Base-by-base conservation (phyloP, 108 stramenopile genomes). In the Bacterosira constricta region DNA sequence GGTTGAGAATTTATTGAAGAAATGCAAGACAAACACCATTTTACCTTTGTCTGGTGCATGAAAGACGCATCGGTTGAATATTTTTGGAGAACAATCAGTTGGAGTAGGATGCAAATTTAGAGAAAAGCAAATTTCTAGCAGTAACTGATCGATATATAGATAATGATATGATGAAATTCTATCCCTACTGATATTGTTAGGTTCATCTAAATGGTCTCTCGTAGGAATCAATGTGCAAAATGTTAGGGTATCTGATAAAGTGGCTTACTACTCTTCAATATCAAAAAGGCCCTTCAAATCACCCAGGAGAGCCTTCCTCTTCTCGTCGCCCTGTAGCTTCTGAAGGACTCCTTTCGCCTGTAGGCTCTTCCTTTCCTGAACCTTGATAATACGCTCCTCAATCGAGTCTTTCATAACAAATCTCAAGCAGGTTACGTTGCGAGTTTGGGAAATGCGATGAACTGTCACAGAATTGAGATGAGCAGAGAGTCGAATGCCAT, bases 381-480 rank as follows among this genome's bases (percentile, higher is more conserved):
- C 38, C 15, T 56, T 3, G 41, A 84, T 45, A 50, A 87, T 75
- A 10, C 81, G 59, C 41, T 84, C 81, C 46, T 87, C 86, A 55
- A 87, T 74, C 0, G 77, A 74, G 7, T 62, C 74, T 47, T 59
- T 60, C 81, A 84, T 84, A 26, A 84, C 65, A 47, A 88, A 85
- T 25, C 81, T 52, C 6, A 45, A 30, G 10, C 81, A 75, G 29
- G 53, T 53, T 10, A 88, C 86, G 6, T 62, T 41, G 1, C 84
- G 74, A 9, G 55, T 79, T 39, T 88, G 86, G 6, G 72, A 69
- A 23, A 88, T 75, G 0, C 86, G 74, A 46, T 88, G 86, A 25
- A 84, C n/a, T n/a, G n/a, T n/a, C n/a, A n/a, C n/a, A n/a, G n/a
- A n/a, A n/a, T n/a, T n/a, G n/a, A n/a, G n/a, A n/a, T n/a, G n/a